Conservation (phyloP, 2,329 filamentous ascomycete genomes). For the Aspergillus pseudoviridinutans region DNA sequence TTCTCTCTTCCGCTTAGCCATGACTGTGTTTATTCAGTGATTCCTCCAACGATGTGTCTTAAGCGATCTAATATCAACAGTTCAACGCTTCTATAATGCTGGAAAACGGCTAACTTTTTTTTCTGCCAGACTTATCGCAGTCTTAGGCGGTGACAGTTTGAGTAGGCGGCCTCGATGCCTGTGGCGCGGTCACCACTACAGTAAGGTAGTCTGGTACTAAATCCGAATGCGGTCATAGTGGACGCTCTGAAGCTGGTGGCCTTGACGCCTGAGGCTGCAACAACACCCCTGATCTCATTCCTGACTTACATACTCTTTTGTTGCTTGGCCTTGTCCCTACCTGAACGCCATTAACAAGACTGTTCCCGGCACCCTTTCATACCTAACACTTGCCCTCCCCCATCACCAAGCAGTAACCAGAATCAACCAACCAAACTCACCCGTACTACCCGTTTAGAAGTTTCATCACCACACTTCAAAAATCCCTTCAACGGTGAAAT, state of each 20-base stretch:
- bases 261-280: slow-evolving; percentile 14
- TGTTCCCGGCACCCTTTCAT: slow-evolving; percentile 15
- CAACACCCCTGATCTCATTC: background rate
- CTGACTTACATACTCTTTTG: background rate
- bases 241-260: background rate
- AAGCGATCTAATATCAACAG: background rate
- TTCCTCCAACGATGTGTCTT: background rate
- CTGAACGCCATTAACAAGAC: slow-evolving; percentile 3
- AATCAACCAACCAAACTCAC: slow-evolving; percentile 18
- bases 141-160: slow-evolving; percentile 9
- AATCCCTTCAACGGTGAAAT: slow-evolving; percentile 30
- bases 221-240: background rate
- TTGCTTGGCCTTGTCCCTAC: background rate
- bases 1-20: slow-evolving; percentile 46
- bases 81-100: background rate
- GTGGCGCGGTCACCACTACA: background rate
- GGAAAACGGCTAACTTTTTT: slow-evolving; percentile 21
- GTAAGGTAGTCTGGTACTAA: background rate
- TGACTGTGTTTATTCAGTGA: slow-evolving; percentile 14
- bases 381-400: slow-evolving; percentile 4
- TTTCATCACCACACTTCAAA: slow-evolving; percentile 24
- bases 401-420: slow-evolving; percentile 10
- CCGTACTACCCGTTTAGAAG: slow-evolving; percentile 20
- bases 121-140: slow-evolving; percentile 19
- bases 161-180: background rate